Percentiles rank a stretch among this genome's conserved stretches.
Evolutionary conservation across 768 basidiomycete genomes (phyloP).

Genomic region (Gymnopilus dilepis): DNA sequence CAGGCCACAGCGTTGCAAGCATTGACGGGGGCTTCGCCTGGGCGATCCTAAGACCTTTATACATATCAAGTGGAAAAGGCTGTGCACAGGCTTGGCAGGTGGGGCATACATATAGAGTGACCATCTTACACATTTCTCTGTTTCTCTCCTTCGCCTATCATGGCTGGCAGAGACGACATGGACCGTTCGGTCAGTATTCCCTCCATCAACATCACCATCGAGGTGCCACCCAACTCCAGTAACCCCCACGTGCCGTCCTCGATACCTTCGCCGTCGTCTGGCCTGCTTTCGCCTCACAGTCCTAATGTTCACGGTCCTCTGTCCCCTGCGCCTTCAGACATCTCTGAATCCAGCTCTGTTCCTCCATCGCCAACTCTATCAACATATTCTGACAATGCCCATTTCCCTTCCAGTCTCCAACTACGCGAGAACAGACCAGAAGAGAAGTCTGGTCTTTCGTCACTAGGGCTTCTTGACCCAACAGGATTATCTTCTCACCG

Average conservation of each 20-base stretch:
- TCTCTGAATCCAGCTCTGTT: conserved; percentile 33
- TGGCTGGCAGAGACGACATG: conserved; percentile 23
- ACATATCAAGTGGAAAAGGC: background rate
- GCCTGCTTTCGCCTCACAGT: conserved; percentile 26
- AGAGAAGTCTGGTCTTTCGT: conserved; percentile 54
- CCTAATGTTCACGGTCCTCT: conserved; percentile 18
- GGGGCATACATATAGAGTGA: background rate
- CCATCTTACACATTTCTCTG: conserved; percentile 2
- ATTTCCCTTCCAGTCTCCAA: conserved; percentile 58
- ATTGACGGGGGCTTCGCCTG: background rate
- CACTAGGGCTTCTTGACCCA: conserved; percentile 54
- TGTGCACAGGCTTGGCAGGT: conserved; percentile 7
- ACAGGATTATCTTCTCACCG: conserved; percentile 43
- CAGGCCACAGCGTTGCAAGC: background rate
- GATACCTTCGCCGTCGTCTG: conserved; percentile 17
- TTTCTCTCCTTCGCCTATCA: conserved; percentile 10
- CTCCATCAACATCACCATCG: conserved; percentile 39
- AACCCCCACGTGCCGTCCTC: conserved; percentile 21
- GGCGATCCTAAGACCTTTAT: background rate
- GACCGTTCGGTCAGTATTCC: conserved; percentile 27
- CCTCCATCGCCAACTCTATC: conserved; percentile 85
- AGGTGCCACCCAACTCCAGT: conserved; percentile 21
- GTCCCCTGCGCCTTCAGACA: conserved; percentile 22
- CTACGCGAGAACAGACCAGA: conserved; percentile 76
- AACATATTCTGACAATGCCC: conserved; percentile 53